Evolutionary conservation across 371 early-diverging fungal species (phyloP), one percentile per base, ranked within the genome.

Genomic region (Mucor circinelloides): DNA sequence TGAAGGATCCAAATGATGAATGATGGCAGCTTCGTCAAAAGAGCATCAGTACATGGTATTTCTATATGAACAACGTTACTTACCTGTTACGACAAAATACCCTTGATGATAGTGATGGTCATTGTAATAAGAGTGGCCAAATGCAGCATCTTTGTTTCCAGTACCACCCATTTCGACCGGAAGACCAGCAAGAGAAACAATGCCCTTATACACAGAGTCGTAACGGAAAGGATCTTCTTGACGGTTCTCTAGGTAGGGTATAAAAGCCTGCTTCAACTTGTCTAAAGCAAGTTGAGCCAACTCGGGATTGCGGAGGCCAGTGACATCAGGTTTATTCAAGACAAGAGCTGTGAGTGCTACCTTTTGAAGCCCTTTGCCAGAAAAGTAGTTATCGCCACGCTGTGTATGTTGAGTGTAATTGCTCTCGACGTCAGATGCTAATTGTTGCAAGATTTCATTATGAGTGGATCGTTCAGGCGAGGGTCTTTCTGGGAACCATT

Each of bases 101-200:
- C 94, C 94, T 58, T 93, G 90, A 68, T 93, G 94, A 81, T 89
- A 92, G 70, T 93, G 93, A 70, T 93, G 94, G 67, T 93, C 94
- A 69, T 78, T 88, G 60, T 84, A 84, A 42, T 81, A 84, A 7
- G 80, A 63, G 62, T 84, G 84, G 0, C 84, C 84, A 73, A 84
- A 84, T 6, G 58, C 81, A 9, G 81, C 80, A 56, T 75, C 57
- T 0, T 59, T 46, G 63, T 84, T 65, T 19, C 77, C 84, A 12
- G 72, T 78, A 15, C 84, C 84, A 32, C 84, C 84, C 71, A 79
- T 68, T 0, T 50, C 57, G 25, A 13, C 19, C 12, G 84, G 81
- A 12, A 84, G 55, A 0, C 91, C 91, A 57, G 75, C 68, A 1
- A 60, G 63, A 17, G 88, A 79, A 9, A 90, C 83, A 23, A 92